Evolutionary conservation across 1,139 yeast species (phyloP).

Genomic region (Hanseniaspora gamundiae): DNA sequence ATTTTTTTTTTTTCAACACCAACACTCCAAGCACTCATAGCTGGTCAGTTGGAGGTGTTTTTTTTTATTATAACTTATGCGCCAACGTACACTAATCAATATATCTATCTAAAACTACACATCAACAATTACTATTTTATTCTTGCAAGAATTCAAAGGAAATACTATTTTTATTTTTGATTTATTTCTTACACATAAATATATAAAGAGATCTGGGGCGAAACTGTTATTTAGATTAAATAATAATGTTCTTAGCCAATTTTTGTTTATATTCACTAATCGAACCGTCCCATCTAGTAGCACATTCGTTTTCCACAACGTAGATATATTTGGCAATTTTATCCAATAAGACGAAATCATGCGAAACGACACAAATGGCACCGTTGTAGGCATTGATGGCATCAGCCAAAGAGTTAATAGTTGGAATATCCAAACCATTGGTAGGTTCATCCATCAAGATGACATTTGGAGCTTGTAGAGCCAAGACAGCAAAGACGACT

Average conservation of each 20-base stretch:
- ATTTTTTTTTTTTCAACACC: too few species aligned
- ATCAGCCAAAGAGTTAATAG: conserved; percentile 93
- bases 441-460: conserved; percentile 97
- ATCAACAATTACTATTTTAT: too few species aligned
- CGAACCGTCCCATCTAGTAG: conserved; percentile 91
- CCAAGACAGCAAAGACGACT: conserved; percentile 92
- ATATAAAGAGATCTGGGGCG: neutral
- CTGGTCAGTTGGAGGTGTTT: too few species aligned
- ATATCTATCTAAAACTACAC: too few species aligned
- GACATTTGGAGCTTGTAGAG: conserved; percentile 91
- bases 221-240: conserved; percentile 27
- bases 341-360: conserved; percentile 96
- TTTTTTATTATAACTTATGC: too few species aligned
- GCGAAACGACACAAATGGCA: conserved; percentile 97
- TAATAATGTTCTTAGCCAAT: conserved; percentile 78
- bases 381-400: conserved; percentile 92
- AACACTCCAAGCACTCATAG: too few species aligned
- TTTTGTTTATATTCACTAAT: conserved; percentile 88
- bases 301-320: conserved; percentile 89
- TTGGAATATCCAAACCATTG: conserved; percentile 96
- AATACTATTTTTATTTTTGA: too few species aligned
- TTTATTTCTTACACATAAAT: neutral
- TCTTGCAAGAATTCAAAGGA: too few species aligned
- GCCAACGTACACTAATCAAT: too few species aligned
- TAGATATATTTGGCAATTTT: conserved; percentile 95